Evolutionary conservation across 2,329 filamentous ascomycete genomes (phyloP), one percentile per base, ranked within the genome.

Genomic region (Arthrobotrys entomopaga): DNA sequence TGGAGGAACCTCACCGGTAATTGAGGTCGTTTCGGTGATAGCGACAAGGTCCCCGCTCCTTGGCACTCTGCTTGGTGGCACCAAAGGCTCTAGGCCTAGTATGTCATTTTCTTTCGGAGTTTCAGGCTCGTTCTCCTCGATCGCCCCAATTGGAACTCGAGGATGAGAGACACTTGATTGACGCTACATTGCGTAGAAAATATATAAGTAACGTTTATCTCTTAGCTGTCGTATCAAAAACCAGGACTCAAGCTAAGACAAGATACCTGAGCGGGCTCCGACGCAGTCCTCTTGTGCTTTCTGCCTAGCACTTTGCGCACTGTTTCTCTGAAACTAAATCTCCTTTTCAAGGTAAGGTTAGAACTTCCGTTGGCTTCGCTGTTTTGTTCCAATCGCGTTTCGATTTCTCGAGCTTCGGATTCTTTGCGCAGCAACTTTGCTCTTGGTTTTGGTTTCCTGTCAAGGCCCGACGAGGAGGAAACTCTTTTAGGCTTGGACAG

Each of bases 281-380:
- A 46, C 16, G 10, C 52, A 20, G 13, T 52, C 26, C 42, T 26
- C 16, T 52, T 57, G 19, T 58, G 40, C 43, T 73, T 73, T 16
- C 56, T 48, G 24, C 61, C 19, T 3, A 73, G 29, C 6, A 73
- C 22, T 24, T 46, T 61, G 26, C 69, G 69, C n/a, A 73, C 61
- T 7, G 61, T 29, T 22, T 66, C 61, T 38, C 53, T 56, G 6
- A 73, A 46, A 52, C 69, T 73, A 53, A 73, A 73, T 15, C 69
- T 66, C 20, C 61, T 61, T 40, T 63, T 66, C 8, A 57, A 19
- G 8, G 50, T 20, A 7, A 26, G 43, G 3, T 8, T 15, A 13
- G 6, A 16, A 6, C 15, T 20, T 19, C 16, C n/a, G 10, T 6
- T 20, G 26, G 49, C 29, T 29, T 24, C 38, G 15, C 11, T 16